These are phyloP conservation scores for Raddia distichophylla DNA, from an alignment of 176 grass and related monocot species.

Conservation along the genomic window DNA sequence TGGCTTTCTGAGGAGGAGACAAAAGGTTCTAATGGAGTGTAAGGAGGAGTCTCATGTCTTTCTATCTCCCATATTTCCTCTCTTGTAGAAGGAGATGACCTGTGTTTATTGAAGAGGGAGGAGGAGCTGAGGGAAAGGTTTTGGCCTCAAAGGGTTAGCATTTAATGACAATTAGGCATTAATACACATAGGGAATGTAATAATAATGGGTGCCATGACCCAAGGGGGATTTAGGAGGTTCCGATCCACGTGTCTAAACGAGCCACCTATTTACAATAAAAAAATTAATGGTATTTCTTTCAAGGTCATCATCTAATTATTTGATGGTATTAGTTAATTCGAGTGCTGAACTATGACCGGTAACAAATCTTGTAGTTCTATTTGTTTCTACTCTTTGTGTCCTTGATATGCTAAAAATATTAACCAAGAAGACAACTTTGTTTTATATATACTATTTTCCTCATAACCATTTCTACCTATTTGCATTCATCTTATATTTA, in stretches of 20 bases:
- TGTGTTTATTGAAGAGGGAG: constrained; percentile 13
- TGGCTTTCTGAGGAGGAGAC: background rate
- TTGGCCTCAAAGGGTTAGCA: constrained; percentile 7
- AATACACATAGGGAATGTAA: background rate
- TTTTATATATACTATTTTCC: background rate
- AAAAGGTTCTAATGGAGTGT: background rate
- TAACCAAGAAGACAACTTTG: background rate
- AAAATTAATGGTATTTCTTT: constrained; percentile 3
- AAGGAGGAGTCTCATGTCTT: constrained; percentile 32
- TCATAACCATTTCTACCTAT: background rate
- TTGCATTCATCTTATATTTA: background rate
- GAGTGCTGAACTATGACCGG: too few relatives aligned
- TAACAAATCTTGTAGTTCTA: background rate
- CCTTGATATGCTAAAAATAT: constrained; percentile 12
- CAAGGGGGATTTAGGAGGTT: background rate
- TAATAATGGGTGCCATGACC: background rate
- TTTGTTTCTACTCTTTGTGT: background rate
- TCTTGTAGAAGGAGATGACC: constrained; percentile 17
- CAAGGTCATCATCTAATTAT: background rate
- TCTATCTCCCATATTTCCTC: constrained; percentile 5
- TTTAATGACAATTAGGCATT: background rate
- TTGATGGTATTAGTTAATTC: too few relatives aligned
- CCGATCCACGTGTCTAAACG: background rate
- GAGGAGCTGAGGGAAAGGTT: constrained; percentile 19
- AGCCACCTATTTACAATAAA: background rate